Percentiles rank a stretch among this genome's conserved stretches.
These are phyloP conservation scores for Nidularia sp. DNA, from an alignment of 768 basidiomycete genomes.

Conservation along the genomic window DNA sequence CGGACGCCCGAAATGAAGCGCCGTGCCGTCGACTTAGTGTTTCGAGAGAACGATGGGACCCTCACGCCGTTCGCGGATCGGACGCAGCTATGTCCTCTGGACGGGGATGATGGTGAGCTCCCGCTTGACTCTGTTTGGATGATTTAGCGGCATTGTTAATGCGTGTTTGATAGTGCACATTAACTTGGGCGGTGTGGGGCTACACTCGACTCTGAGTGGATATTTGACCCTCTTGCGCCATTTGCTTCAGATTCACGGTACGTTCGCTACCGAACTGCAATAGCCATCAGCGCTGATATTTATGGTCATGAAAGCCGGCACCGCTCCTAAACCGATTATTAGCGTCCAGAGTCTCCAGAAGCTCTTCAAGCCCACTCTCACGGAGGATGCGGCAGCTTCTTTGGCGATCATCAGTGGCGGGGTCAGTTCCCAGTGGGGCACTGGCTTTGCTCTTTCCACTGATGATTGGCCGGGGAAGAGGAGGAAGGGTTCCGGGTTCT, in stretches of 20 bases:
- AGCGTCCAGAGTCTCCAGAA: conserved; percentile 10
- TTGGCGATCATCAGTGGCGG: conserved; percentile 6
- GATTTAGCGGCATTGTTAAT: no score
- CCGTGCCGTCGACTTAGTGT: conserved; percentile 13
- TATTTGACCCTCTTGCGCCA: conserved; percentile 27
- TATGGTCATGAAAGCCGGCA: conserved; percentile 11
- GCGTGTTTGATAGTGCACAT: not conserved
- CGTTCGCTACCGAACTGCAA: not conserved
- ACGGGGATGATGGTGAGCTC: no score
- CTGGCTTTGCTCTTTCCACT: conserved; percentile 19
- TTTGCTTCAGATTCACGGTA: conserved; percentile 22
- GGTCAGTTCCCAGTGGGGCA: conserved; percentile 18
- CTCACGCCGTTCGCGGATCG: conserved; percentile 10
- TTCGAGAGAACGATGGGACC: conserved; percentile 14
- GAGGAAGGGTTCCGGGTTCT: conserved; percentile 24
- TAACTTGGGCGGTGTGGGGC: conserved; percentile 21
- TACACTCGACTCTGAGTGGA: conserved; percentile 20
- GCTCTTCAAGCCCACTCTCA: conserved; percentile 22
- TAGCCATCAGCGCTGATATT: no score
- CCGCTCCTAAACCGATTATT: conserved; percentile 14
- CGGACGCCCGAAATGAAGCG: conserved; percentile 16
- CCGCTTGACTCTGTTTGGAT: no score
- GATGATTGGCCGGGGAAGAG: conserved; percentile 19
- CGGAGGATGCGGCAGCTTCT: conserved; percentile 11
- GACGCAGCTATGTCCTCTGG: no score